phyloP scores from a whole-genome alignment of 257 asterid genomes.

The Gynochthodes officinalis region DNA sequence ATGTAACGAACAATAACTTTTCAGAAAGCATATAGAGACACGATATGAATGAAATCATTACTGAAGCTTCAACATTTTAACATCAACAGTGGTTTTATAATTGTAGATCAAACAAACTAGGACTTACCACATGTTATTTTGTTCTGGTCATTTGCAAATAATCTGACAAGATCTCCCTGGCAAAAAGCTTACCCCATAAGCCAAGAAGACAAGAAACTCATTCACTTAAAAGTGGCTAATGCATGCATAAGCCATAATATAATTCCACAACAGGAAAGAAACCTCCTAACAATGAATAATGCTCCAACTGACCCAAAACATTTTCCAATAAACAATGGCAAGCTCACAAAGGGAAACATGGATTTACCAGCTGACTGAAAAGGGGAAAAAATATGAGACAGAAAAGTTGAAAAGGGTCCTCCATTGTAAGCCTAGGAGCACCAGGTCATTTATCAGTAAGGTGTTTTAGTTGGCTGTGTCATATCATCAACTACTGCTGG shows the following conservation, averaged over 20 bases:
- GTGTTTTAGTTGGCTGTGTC: too few species aligned
- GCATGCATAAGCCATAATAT: slow-evolving; percentile 4
- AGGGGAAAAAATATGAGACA: slow-evolving; percentile 2
- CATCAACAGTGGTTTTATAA: background rate
- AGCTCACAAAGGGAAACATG: slow-evolving; percentile 4
- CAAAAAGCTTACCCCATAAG: slow-evolving; percentile 24
- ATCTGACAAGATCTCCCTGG: slow-evolving; percentile 93
- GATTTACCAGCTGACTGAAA: background rate
- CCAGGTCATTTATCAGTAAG: too few species aligned
- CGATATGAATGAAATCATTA: background rate
- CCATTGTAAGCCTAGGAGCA: too few species aligned
- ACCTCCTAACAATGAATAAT: background rate
- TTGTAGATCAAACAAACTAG: slow-evolving; percentile 4
- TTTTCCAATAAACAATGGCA: slow-evolving; percentile 3
- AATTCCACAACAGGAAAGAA: background rate
- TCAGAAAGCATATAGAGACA: too few species aligned
- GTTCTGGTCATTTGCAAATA: slow-evolving; percentile 89
- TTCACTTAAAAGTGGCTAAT: background rate
- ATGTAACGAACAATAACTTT: background rate
- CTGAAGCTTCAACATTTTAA: background rate
- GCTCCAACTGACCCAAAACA: background rate
- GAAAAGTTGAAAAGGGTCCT: too few species aligned
- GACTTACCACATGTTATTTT: slow-evolving; percentile 95
- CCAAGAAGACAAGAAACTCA: slow-evolving; percentile 16
- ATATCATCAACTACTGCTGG: too few species aligned